Conservation (phyloP, 2,329 filamentous ascomycete genomes). For the Claviceps humidiphila region DNA sequence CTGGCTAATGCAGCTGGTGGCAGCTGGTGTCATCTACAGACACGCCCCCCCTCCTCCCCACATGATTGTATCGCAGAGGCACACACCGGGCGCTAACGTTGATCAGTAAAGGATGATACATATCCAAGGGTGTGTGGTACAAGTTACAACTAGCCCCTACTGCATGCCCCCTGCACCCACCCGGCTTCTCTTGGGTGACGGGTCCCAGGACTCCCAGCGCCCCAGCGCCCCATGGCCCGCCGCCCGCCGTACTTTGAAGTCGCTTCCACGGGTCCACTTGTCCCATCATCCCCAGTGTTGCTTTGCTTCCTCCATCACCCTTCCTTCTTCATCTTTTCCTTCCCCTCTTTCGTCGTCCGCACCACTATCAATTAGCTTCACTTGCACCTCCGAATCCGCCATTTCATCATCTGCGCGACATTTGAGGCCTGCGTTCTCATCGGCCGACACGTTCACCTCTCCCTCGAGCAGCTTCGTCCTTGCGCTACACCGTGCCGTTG, state of each 20-base stretch:
- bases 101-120: too few relatives aligned
- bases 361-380: slow-evolving; percentile 9
- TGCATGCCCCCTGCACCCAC: slow-evolving; percentile 7
- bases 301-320: slow-evolving; percentile 13
- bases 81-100: too few relatives aligned
- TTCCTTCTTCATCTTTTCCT: slow-evolving; percentile 14
- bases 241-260: slow-evolving; percentile 3
- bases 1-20: too few relatives aligned
- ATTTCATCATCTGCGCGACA: slow-evolving; percentile 2
- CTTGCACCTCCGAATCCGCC: slow-evolving; percentile 8
- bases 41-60: too few relatives aligned
- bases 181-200: slow-evolving; percentile 6
- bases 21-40: too few relatives aligned
- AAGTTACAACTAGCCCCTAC: slow-evolving; percentile 10
- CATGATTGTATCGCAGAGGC: too few relatives aligned
- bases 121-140: background rate
- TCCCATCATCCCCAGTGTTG: slow-evolving; percentile 12
- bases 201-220: background rate
- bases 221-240: slow-evolving; percentile 1
- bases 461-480: background rate
- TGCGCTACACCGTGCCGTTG: background rate
- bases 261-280: slow-evolving; percentile 12
- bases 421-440: background rate
- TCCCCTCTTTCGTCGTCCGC: slow-evolving; percentile 13
- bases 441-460: background rate